Evolutionary conservation across 345 rosid genomes (phyloP).

Genomic region (Citrus unshiu): DNA sequence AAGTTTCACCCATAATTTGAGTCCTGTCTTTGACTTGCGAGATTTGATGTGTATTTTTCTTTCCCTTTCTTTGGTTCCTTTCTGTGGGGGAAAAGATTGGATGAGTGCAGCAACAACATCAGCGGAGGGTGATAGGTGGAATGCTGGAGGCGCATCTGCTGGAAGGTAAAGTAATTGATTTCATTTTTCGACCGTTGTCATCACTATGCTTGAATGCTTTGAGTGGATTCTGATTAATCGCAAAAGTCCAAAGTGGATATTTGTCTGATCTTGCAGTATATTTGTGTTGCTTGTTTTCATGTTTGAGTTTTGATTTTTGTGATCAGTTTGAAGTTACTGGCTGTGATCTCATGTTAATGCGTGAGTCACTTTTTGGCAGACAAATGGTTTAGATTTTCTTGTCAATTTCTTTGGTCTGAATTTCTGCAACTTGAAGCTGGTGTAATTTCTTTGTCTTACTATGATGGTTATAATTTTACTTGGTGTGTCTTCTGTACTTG

Average conservation of each 20-base stretch:
- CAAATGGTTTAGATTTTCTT: not conserved
- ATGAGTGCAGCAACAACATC: slow-evolving; percentile 58
- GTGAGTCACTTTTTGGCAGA: not conserved
- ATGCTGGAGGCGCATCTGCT: slow-evolving; percentile 48
- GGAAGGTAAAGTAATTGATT: slow-evolving; percentile 44
- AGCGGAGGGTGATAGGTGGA: slow-evolving; percentile 57
- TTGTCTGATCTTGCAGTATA: not conserved
- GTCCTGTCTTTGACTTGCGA: not conserved
- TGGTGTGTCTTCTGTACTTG: not conserved
- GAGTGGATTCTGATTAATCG: not conserved
- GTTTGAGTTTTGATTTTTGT: not conserved
- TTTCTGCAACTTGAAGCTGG: not conserved
- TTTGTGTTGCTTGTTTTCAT: not conserved
- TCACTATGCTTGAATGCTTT: not conserved
- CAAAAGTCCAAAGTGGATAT: not conserved
- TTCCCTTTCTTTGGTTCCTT: not conserved
- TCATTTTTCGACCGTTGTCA: not conserved
- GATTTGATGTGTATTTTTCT: not conserved
- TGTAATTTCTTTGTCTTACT: not conserved
- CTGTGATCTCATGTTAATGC: not conserved
- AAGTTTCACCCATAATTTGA: not conserved
- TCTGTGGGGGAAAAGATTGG: slow-evolving; percentile 47
- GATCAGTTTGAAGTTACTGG: not conserved
- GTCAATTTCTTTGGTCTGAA: not conserved
- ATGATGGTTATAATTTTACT: not conserved